These are phyloP conservation scores for Dactylellina drechsleri DNA, from an alignment of 2,329 filamentous ascomycete genomes.

Conservation along the genomic window DNA sequence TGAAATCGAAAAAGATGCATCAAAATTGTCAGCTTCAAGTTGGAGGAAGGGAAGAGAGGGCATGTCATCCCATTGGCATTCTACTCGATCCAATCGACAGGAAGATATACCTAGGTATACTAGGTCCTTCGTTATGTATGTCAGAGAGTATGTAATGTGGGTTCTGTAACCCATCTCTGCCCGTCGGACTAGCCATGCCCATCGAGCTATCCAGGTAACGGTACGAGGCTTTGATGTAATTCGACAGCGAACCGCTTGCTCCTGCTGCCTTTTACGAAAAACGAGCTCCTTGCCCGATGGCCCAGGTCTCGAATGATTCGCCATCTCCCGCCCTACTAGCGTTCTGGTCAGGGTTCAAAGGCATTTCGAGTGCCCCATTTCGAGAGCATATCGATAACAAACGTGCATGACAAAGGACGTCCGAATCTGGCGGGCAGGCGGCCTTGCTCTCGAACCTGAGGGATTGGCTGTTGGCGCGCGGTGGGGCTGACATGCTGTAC, in stretches of 20 bases:
- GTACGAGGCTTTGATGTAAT: conserved; percentile 45
- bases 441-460: conserved; percentile 4
- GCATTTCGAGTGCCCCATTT: conserved; percentile 17
- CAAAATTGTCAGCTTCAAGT: not conserved
- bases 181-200: conserved; percentile 3
- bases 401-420: conserved; percentile 16
- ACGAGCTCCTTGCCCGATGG: conserved; percentile 54
- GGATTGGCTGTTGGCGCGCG: conserved; percentile 35
- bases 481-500: conserved; percentile 54
- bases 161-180: not conserved
- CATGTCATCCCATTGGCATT: conserved; percentile 49
- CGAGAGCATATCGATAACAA: conserved; percentile 45
- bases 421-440: conserved; percentile 20
- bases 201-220: conserved; percentile 51
- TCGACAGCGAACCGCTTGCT: conserved; percentile 46
- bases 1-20: not conserved
- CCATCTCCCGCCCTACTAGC: conserved; percentile 43
- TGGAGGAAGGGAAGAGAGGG: conserved; percentile 3
- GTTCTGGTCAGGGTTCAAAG: conserved; percentile 43
- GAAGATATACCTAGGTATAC: not conserved
- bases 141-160: too few relatives aligned
- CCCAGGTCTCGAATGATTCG: conserved; percentile 45
- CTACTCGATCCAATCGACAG: not conserved
- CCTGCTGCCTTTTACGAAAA: conserved; percentile 8
- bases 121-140: too few relatives aligned